Evolutionary conservation across 176 grass and related monocot genomes (phyloP), one percentile per base, ranked within the genome.

Genomic region (Metroxylon sagu): DNA sequence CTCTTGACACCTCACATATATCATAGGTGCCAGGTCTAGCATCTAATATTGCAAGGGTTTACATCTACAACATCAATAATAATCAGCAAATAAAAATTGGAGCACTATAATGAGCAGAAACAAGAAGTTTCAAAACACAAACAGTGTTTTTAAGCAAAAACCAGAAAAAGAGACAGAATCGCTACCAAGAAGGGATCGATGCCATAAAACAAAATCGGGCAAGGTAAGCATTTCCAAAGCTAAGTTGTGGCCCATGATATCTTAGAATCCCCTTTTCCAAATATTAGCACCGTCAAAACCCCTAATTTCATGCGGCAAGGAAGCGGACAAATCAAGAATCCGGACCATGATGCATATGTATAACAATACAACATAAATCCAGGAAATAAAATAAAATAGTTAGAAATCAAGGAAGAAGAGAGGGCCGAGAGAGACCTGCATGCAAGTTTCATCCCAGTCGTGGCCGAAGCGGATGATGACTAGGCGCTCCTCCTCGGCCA

Each of bases 381-480:
- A 19, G 53, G 53, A 21, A 21, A 19, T 1, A 25, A 55, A 19
- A 55, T 3, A 23, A 23, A 10, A 57, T 16, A 59, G 26, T 16
- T 5, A 35, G 17, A 19, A 27, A 60, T 39, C 10, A 7, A 18
- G 3, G 25, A 23, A 19, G 4, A 72, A 19, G 12, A 50, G 14
- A 12, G 49, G 60, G 19, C 29, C 16, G 21, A 52, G 56, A 30
- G 30, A 26, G 8, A 91, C 88, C 84, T 92, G 93, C 84, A 98
- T 98, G 26, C 93, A 98, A 15, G 93, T 98, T 73, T 98, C 88
- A 70, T 98, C 93, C 88, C 88, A 98, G 71, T 98, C 87, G 66
- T 98, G 93, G 76, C 93, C 93, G 60, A 98, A 98, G 60, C 93
- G 93, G 28, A 98, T 89, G 81, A 98, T 71, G 70, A 98, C 93